These are phyloP conservation scores for Anisogramma anomala DNA, from an alignment of 2,329 filamentous ascomycete genomes.

Conservation along the genomic window DNA sequence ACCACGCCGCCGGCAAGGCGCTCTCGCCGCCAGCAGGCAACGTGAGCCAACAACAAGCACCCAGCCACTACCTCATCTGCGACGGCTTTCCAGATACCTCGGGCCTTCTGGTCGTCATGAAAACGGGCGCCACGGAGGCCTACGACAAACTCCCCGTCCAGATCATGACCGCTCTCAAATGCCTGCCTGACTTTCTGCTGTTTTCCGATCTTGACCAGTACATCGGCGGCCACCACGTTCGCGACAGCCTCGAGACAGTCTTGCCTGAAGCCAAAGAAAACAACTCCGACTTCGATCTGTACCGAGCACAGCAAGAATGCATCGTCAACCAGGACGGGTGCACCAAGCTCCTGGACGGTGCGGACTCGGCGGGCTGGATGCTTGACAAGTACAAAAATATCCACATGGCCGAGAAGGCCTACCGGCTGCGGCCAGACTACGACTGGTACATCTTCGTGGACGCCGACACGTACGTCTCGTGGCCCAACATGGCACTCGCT, in stretches of 20 bases:
- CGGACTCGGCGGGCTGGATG: conserved; percentile 33
- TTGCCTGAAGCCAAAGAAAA: conserved; percentile 29
- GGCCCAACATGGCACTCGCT: conserved; percentile 40
- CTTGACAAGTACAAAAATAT: conserved; percentile 53
- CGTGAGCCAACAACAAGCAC: conserved; percentile 27
- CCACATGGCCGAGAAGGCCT: conserved; percentile 46
- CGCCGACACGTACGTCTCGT: conserved; percentile 46
- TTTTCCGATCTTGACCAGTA: conserved; percentile 46
- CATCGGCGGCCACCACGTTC: conserved; percentile 32
- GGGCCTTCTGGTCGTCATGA: conserved; percentile 41
- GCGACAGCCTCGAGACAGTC: conserved; percentile 36
- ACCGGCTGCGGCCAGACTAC: conserved; percentile 34
- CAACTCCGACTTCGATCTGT: conserved; percentile 40
- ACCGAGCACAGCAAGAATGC: conserved; percentile 34
- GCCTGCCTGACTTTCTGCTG: conserved; percentile 43
- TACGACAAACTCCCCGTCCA: conserved; percentile 44
- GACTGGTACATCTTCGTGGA: conserved; percentile 52
- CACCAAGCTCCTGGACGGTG: conserved; percentile 22
- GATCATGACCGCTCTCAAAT: conserved; percentile 40
- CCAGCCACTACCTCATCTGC: conserved; percentile 21
- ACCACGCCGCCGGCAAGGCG: neutral
- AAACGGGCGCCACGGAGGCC: conserved; percentile 46
- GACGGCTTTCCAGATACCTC: conserved; percentile 31
- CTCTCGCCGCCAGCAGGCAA: neutral
- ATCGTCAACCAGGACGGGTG: conserved; percentile 34